These are phyloP conservation scores for Pyrus hybrid DNA, from an alignment of 331 rosid species.

Conservation along the genomic window DNA sequence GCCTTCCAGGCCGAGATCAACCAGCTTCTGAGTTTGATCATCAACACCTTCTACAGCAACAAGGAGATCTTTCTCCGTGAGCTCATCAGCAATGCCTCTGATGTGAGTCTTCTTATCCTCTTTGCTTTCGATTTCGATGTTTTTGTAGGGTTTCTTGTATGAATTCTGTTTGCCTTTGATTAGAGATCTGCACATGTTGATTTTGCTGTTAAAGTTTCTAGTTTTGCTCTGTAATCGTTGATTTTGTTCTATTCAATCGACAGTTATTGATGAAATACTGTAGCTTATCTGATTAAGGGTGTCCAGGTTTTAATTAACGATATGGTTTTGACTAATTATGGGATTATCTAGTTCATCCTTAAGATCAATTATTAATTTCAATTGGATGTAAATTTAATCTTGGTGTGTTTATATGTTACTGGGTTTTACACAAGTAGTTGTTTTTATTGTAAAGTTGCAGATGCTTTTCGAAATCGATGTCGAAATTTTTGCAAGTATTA, in stretches of 20 bases:
- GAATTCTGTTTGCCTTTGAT: not conserved
- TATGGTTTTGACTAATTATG: not conserved
- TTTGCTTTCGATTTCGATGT: too few relatives aligned
- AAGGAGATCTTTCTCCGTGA: conserved; percentile 91
- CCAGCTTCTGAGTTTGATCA: conserved; percentile 76
- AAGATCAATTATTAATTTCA: not conserved
- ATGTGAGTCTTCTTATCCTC: conserved; percentile 24
- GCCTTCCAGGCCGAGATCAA: conserved; percentile 92
- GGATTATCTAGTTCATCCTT: not conserved
- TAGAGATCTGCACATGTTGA: not conserved
- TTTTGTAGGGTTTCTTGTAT: not conserved
- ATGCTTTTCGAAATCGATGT: not conserved
- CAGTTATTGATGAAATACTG: not conserved
- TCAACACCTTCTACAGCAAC: conserved; percentile 85
- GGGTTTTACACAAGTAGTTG: too few relatives aligned
- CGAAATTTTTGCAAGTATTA: not conserved
- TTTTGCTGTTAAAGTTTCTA: not conserved
- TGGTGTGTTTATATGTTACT: not conserved
- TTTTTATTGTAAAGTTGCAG: too few relatives aligned
- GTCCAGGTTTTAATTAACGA: not conserved
- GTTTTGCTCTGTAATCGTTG: not conserved
- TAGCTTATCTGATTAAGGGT: not conserved
- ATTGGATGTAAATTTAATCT: not conserved
- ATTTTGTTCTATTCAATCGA: not conserved
- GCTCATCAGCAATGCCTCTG: conserved; percentile 74